Base-by-base conservation (phyloP, 2,329 filamentous ascomycete genomes). In the Blastomyces parvus region DNA sequence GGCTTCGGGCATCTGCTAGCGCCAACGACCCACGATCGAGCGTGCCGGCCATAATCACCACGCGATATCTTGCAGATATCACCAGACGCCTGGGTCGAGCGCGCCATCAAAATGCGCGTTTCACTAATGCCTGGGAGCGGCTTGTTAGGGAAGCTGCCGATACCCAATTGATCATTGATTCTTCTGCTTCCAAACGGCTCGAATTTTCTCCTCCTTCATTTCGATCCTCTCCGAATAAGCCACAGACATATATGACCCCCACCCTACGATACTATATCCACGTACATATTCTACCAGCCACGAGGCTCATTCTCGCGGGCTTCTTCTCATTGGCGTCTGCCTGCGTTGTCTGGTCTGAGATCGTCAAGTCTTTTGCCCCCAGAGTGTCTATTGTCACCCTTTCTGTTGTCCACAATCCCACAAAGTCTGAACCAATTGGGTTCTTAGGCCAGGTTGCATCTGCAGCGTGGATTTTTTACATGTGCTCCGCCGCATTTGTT, bases 311-410 rank as follows among this genome's bases (percentile, higher is more conserved):
- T 8, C 74, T 89, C 5, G 91, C 89, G n/a, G 77, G 78, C 1
- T 70, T 94, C 63, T 82, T 95, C 27, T 83, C 87, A 0, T 72
- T 88, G 0, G 91, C 91, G 1, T 97, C 94, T 0, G 81, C 85
- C 59, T 89, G 87, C 68, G 88, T 99, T 65, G 83, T 97, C 60
- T 97, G 92, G 91, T 96, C 92, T 0, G 94, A 99, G 79, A 78
- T 96, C 62, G 85, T 96, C 75, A 95, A 94, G 74, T 85, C 86
- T n/a, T 83, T 90, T 59, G 85, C 89, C 27, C 88, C 90, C 0
- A 84, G 86, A 40, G 80, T 95, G 14, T 96, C 91, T 1, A 81
- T 88, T 50, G 84, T 89, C 66, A 78, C 81, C n/a, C 44, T 61
- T 53, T 52, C 59, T 59, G 74, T 84, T 52, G 79, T 88, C 69